Evolutionary conservation across 2,329 filamentous ascomycete genomes (phyloP).

Genomic region (Botrytis cinerea): DNA sequence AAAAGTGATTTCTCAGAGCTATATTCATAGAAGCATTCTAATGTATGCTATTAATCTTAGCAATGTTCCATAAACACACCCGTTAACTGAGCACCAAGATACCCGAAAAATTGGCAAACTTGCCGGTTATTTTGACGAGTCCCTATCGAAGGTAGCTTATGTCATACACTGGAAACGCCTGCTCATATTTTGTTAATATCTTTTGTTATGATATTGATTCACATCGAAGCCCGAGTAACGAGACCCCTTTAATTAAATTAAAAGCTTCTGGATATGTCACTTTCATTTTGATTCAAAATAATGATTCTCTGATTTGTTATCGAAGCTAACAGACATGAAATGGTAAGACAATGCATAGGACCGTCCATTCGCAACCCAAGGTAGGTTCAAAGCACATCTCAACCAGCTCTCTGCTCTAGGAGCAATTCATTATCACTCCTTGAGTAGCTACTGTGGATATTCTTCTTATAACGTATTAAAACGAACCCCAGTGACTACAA

Average conservation of each 20-base stretch:
- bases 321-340: neutral
- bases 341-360: neutral
- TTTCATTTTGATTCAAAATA: neutral
- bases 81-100: neutral
- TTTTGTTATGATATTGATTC: neutral
- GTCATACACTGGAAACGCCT: neutral
- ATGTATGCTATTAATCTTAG: too few species aligned
- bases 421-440: rapidly evolving
- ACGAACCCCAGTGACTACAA: neutral
- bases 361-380: neutral
- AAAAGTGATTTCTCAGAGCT: neutral
- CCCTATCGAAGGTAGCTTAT: neutral
- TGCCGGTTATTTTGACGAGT: neutral
- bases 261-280: neutral
- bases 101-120: neutral
- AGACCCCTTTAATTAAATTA: too few species aligned
- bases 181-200: neutral
- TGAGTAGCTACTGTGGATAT: neutral
- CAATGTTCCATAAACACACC: neutral
- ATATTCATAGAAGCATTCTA: neutral
- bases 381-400: neutral
- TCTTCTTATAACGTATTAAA: neutral
- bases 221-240: neutral
- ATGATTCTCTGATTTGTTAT: neutral
- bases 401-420: neutral